Conservation (phyloP, 2,329 filamentous ascomycete species). For the Colletotrichum lentis region DNA sequence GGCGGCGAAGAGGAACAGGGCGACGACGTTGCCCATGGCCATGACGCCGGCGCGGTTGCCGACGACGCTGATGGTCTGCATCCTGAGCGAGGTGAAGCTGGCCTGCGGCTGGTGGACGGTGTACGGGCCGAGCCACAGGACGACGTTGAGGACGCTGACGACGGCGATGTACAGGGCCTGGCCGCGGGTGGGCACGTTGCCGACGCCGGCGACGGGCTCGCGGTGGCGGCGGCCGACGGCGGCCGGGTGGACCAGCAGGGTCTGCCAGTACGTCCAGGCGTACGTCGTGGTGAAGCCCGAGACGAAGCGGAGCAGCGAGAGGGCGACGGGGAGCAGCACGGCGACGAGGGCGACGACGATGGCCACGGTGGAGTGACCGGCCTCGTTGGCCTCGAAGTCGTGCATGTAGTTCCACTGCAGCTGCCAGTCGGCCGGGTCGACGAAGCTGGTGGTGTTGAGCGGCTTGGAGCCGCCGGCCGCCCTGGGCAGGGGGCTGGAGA, state of each 20-base stretch:
- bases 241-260: conserved; percentile 44
- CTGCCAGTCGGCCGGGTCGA: conserved; percentile 7
- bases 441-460: conserved; percentile 19
- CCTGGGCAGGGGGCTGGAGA: neutral
- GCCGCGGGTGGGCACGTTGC: conserved; percentile 47
- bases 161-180: conserved; percentile 48
- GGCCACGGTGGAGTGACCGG: conserved; percentile 40
- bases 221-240: conserved; percentile 46
- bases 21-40: conserved; percentile 29
- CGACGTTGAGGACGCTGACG: conserved; percentile 47
- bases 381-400: conserved; percentile 59
- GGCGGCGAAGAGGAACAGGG: conserved; percentile 21
- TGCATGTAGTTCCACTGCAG: conserved; percentile 60
- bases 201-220: conserved; percentile 44
- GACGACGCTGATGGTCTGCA: conserved; percentile 45
- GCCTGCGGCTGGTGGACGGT: conserved; percentile 43
- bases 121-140: conserved; percentile 47
- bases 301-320: conserved; percentile 49
- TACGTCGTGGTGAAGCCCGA: conserved; percentile 40
- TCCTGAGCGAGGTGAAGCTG: conserved; percentile 40
- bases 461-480: conserved; percentile 39
- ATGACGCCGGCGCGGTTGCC: conserved; percentile 37
- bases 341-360: conserved; percentile 43
- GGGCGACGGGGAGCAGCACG: conserved; percentile 44
- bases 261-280: conserved; percentile 29